Percentiles rank a stretch among this genome's conserved stretches.
Conservation (phyloP, 495 filamentous ascomycete genomes). For the Platismatia glauca region DNA sequence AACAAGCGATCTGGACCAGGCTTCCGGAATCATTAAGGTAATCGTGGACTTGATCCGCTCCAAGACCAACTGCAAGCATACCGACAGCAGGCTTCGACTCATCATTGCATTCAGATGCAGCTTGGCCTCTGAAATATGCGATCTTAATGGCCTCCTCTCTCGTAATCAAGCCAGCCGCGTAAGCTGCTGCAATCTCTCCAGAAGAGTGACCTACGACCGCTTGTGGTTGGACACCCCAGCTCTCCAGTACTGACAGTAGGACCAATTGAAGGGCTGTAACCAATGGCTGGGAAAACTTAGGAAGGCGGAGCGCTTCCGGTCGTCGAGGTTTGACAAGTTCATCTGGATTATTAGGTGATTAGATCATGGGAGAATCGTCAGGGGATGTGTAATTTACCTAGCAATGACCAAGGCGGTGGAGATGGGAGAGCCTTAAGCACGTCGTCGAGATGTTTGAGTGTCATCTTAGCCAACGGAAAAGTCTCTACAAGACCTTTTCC, state of each 20-base stretch:
- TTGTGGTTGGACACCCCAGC: slow-evolving; percentile 18
- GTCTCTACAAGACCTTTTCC: slow-evolving; percentile 25
- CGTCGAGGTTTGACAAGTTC: slow-evolving; percentile 11
- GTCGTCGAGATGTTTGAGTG: slow-evolving; percentile 9
- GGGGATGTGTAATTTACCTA: too few relatives aligned
- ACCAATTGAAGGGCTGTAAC: slow-evolving; percentile 29
- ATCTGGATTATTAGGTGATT: too few relatives aligned
- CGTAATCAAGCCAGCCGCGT: slow-evolving; percentile 24
- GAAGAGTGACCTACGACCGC: slow-evolving; percentile 29
- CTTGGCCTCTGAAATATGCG: slow-evolving; percentile 29
- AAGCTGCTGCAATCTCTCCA: slow-evolving; percentile 34
- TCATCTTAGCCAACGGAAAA: slow-evolving; percentile 5
- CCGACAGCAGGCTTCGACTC: slow-evolving; percentile 3
- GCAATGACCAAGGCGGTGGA: too few relatives aligned
- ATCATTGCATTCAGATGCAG: neutral
- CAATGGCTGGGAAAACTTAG: slow-evolving; percentile 26
- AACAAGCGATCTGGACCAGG: slow-evolving; percentile 24
- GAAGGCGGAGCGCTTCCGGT: slow-evolving; percentile 12
- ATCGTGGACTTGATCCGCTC: neutral
- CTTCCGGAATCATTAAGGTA: neutral
- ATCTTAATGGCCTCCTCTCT: slow-evolving; percentile 22
- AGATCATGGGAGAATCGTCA: too few relatives aligned
- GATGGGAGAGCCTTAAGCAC: too few relatives aligned
- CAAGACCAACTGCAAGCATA: slow-evolving; percentile 21
- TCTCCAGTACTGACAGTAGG: slow-evolving; percentile 23